Conservation (phyloP, 331 rosid species). For the Cucumis variabilis region DNA sequence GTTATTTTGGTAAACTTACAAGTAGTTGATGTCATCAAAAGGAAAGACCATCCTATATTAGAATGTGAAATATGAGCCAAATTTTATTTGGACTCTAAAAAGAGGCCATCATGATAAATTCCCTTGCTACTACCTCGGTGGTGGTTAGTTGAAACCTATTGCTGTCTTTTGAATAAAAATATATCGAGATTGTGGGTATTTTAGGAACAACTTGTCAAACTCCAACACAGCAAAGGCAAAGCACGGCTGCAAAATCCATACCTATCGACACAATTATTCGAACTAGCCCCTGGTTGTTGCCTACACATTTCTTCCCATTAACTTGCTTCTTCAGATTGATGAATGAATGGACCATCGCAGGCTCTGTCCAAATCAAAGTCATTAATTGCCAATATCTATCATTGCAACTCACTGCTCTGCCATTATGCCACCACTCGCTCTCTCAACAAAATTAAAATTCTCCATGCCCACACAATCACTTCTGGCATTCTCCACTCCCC, state of each 20-base stretch:
- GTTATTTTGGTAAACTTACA: too few relatives aligned
- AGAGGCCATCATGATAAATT: too few relatives aligned
- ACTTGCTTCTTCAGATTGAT: conserved; percentile 31
- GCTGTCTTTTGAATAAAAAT: too few relatives aligned
- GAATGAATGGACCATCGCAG: conserved; percentile 45
- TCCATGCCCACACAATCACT: conserved; percentile 66
- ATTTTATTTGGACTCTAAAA: too few relatives aligned
- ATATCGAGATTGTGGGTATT: too few relatives aligned
- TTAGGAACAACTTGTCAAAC: not conserved
- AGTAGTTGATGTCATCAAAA: too few relatives aligned
- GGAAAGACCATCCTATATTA: too few relatives aligned
- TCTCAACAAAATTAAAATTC: conserved; percentile 53
- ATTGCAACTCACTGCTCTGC: conserved; percentile 46
- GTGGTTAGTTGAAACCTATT: too few relatives aligned
- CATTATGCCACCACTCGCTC: conserved; percentile 54
- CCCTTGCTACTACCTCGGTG: too few relatives aligned
- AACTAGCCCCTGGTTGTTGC: not conserved
- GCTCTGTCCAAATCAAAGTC: conserved; percentile 42
- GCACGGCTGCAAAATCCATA: not conserved
- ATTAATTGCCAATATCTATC: conserved; percentile 28
- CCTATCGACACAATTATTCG: not conserved
- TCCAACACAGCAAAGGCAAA: not conserved
- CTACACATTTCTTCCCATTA: not conserved
- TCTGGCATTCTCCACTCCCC: conserved; percentile 47
- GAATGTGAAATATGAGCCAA: too few relatives aligned